Conservation (phyloP, 78 protist genomes). For the Carpediemonas membranifera region DNA sequence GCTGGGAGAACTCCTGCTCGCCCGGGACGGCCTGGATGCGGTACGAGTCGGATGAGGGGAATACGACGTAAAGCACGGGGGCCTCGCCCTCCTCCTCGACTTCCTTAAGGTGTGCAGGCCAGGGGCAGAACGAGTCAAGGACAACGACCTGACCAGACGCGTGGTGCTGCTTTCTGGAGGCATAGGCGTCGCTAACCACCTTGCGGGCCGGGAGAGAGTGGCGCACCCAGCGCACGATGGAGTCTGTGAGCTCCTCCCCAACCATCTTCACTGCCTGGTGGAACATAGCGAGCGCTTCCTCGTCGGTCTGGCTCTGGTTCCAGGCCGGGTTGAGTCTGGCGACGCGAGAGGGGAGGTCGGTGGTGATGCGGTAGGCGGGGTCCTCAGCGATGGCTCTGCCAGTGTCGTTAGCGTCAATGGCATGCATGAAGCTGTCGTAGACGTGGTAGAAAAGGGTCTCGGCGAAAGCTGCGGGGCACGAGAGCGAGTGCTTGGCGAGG, state of each 20-base stretch:
- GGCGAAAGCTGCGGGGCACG: too few relatives aligned
- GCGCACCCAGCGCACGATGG: constrained; percentile 5
- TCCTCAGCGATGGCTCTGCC: constrained; percentile 29
- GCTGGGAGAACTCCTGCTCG: constrained; percentile 7
- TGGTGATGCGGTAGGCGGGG: constrained; percentile 21
- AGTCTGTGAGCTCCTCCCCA: neutral
- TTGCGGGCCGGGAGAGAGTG: constrained; percentile 63
- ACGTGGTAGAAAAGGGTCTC: constrained; percentile 4
- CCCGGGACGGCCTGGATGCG: constrained; percentile 40
- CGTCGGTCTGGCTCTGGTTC: constrained; percentile 5
- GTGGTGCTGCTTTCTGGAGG: constrained; percentile 13
- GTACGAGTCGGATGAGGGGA: constrained; percentile 38
- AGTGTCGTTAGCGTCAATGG: constrained; percentile 69
- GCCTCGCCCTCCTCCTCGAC: constrained; percentile 37
- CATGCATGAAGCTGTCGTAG: constrained; percentile 43
- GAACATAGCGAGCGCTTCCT: neutral
- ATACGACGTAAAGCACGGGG: constrained; percentile 36
- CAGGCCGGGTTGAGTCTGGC: constrained; percentile 16
- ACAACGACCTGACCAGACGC: constrained; percentile 40
- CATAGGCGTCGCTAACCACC: constrained; percentile 40
- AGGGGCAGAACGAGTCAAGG: constrained; percentile 46
- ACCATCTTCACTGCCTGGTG: constrained; percentile 31
- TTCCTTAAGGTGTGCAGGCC: constrained; percentile 61
- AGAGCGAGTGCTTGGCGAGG: too few relatives aligned
- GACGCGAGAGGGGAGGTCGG: constrained; percentile 44